These are phyloP conservation scores for Salvia rosmarinus DNA, from an alignment of 257 asterid species.

Conservation along the genomic window DNA sequence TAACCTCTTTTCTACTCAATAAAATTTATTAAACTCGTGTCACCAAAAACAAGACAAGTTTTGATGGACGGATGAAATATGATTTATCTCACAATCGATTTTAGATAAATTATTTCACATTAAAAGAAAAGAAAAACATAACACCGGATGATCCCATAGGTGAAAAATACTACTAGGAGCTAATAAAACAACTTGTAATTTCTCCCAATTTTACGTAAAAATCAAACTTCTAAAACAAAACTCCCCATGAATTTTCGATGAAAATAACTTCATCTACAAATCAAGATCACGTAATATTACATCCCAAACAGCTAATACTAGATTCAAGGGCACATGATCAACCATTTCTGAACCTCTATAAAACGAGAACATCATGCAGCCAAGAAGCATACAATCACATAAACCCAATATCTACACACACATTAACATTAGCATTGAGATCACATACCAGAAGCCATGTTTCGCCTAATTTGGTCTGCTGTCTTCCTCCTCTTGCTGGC, in stretches of 20 bases:
- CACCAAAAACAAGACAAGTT: too few relatives aligned
- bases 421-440: not conserved
- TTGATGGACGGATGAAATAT: too few relatives aligned
- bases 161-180: too few relatives aligned
- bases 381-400: not conserved
- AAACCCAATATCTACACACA: not conserved
- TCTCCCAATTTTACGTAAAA: conserved; percentile 20
- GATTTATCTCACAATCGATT: too few relatives aligned
- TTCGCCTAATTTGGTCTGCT: conserved; percentile 38
- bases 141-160: too few relatives aligned
- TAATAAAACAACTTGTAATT: not conserved
- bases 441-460: conserved; percentile 33
- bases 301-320: conserved; percentile 20
- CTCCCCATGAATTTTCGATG: not conserved
- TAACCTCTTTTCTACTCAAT: too few relatives aligned
- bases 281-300: not conserved
- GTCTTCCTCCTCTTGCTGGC: conserved; percentile 41
- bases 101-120: too few relatives aligned
- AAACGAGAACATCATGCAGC: conserved; percentile 11
- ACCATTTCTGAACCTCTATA: conserved; percentile 36
- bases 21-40: too few relatives aligned
- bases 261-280: conserved; percentile 28
- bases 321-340: conserved; percentile 35
- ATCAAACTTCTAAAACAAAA: conserved; percentile 22
- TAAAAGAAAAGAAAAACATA: too few relatives aligned